phyloP scores from a whole-genome alignment of 495 filamentous ascomycete genomes.

The Eremomyces bilateralis region DNA sequence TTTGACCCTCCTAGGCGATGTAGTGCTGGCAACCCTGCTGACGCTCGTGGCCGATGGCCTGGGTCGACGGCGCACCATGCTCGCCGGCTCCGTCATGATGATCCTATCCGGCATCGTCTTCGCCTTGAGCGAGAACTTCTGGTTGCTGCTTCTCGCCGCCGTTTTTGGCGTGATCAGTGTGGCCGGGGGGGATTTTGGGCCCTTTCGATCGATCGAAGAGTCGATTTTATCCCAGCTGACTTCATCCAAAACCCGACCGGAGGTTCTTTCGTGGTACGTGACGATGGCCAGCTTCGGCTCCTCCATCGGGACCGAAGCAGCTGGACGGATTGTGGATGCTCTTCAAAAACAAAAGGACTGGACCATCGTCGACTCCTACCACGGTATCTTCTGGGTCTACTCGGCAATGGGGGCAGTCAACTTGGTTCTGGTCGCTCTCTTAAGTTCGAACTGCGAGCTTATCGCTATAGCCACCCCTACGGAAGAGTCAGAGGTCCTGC shows the following conservation, averaged over 20 bases:
- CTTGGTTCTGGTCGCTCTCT: constrained; percentile 29
- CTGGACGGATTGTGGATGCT: constrained; percentile 40
- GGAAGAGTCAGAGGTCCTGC: constrained; percentile 6
- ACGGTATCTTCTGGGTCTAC: constrained; percentile 50
- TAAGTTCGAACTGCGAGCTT: constrained; percentile 40
- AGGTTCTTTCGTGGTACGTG: constrained; percentile 64
- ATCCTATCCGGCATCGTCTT: constrained; percentile 43
- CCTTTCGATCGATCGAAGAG: constrained; percentile 63
- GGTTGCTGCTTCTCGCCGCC: constrained; percentile 50
- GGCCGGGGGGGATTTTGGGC: constrained; percentile 23
- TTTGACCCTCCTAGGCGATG: constrained; percentile 60
- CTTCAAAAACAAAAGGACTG: constrained; percentile 26
- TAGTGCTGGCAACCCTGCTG: constrained; percentile 48
- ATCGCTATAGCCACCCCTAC: neutral
- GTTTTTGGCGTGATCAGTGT: constrained; percentile 72
- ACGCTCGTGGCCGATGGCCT: constrained; percentile 55
- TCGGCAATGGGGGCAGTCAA: constrained; percentile 46
- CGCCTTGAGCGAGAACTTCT: constrained; percentile 45
- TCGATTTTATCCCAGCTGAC: constrained; percentile 59
- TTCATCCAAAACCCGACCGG: constrained; percentile 31
- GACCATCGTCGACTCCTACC: constrained; percentile 37
- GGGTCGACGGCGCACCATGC: constrained; percentile 43
- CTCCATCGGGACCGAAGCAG: constrained; percentile 40
- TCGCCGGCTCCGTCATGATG: constrained; percentile 47
- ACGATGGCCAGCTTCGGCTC: constrained; percentile 40